These are phyloP conservation scores for Isatis tinctoria DNA, from an alignment of 345 rosid genomes.

Conservation along the genomic window DNA sequence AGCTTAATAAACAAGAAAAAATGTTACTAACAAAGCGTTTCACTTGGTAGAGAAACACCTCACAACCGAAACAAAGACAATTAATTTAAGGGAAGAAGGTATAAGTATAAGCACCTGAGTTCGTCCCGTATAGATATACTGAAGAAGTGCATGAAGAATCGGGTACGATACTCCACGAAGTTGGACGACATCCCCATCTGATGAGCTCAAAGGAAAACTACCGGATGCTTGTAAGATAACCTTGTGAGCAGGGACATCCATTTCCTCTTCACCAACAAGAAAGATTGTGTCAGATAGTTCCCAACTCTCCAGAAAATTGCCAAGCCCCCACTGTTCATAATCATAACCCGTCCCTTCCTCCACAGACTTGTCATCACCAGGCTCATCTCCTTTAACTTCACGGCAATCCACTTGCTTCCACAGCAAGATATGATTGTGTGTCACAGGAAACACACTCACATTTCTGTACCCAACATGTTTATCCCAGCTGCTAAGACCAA, in stretches of 20 bases:
- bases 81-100: not conserved
- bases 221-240: constrained; percentile 83
- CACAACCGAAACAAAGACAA: not conserved
- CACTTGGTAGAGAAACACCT: not conserved
- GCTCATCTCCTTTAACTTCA: constrained; percentile 48
- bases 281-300: constrained; percentile 69
- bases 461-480: constrained; percentile 96
- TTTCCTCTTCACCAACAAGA: constrained; percentile 62
- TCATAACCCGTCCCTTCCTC: constrained; percentile 32
- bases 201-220: constrained; percentile 49
- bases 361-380: constrained; percentile 41
- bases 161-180: constrained; percentile 50
- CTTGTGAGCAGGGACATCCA: constrained; percentile 78
- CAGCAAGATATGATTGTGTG: constrained; percentile 61
- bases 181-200: constrained; percentile 43
- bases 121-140: constrained; percentile 64
- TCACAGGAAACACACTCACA: constrained; percentile 82
- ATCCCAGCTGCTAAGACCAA: constrained; percentile 96
- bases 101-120: constrained; percentile 52
- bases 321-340: constrained; percentile 78
- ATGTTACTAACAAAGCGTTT: not conserved
- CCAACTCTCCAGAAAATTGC: constrained; percentile 79
- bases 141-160: constrained; percentile 74
- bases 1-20: not conserved
- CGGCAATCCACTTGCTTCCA: constrained; percentile 83